phyloP scores from a whole-genome alignment of 441 rosid genomes.

The Dalechampia spathulata region DNA sequence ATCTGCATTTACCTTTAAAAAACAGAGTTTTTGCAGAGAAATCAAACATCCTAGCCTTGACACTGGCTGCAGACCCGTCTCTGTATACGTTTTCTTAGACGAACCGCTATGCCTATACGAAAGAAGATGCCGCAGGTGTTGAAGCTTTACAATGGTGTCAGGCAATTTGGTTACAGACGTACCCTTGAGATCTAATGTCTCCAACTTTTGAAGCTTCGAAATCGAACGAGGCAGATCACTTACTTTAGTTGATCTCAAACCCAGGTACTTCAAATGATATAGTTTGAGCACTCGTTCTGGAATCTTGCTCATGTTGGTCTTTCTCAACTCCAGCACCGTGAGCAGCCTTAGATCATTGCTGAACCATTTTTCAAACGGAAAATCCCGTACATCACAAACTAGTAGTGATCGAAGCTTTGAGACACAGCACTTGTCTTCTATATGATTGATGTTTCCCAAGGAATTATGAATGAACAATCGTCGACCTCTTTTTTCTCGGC shows the following conservation, averaged over 20 bases:
- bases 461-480: not conserved
- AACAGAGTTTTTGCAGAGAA: conserved; percentile 33
- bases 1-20: conserved; percentile 24
- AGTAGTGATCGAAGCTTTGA: not conserved
- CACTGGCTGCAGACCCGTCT: conserved; percentile 25
- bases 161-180: not conserved
- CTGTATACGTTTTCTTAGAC: conserved; percentile 16
- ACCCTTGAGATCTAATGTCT: not conserved
- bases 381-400: not conserved
- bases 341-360: not conserved
- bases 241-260: not conserved
- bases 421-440: not conserved
- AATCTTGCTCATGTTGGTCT: no score
- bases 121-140: not conserved
- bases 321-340: not conserved
- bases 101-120: conserved; percentile 16
- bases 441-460: not conserved
- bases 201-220: not conserved
- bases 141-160: not conserved
- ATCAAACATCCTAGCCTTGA: conserved; percentile 23
- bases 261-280: not conserved
- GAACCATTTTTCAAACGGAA: not conserved
- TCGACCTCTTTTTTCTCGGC: not conserved
- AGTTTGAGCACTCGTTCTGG: not conserved
- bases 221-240: not conserved